Percentiles rank a stretch among this genome's conserved stretches.
phyloP scores from a whole-genome alignment of 2,329 filamentous ascomycete species.

The Xylariaceae sp. region DNA sequence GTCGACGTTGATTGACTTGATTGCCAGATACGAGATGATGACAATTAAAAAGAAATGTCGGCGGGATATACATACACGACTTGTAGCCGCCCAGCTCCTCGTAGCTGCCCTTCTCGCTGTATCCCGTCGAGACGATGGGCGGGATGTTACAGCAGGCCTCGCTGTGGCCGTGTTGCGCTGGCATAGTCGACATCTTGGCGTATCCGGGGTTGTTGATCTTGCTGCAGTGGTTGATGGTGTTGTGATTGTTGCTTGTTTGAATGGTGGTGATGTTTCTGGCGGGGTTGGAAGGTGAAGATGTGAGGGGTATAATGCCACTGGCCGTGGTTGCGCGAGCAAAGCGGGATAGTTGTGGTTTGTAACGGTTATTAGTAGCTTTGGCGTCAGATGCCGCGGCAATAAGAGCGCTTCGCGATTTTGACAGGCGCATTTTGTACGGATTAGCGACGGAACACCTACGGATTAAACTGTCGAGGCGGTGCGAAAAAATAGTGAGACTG shows the following conservation, averaged over 20 bases:
- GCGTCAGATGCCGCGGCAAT: constrained; percentile 17
- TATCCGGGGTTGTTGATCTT: no score
- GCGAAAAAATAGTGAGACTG: no score
- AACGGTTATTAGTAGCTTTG: constrained; percentile 13
- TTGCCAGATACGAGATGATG: background rate
- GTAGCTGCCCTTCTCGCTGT: constrained; percentile 51
- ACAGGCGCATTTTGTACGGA: constrained; percentile 6
- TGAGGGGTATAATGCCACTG: constrained; percentile 11
- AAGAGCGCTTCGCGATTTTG: constrained; percentile 9
- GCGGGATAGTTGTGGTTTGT: constrained; percentile 9
- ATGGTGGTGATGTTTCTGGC: constrained; percentile 16
- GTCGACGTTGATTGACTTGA: background rate
- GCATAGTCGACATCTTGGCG: constrained; percentile 45
- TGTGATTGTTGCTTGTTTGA: constrained; percentile 8
- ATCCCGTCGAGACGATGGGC: constrained; percentile 51
- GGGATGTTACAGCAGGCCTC: constrained; percentile 54
- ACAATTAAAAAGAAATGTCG: background rate
- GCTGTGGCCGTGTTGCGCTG: constrained; percentile 49
- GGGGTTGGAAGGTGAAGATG: constrained; percentile 3
- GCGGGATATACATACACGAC: constrained; percentile 38
- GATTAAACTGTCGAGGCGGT: no score
- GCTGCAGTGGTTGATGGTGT: constrained; percentile 7
- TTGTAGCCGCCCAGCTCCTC: constrained; percentile 52
- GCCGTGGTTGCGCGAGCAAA: constrained; percentile 8
- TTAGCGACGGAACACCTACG: background rate